Evolutionary conservation across 1,284 basidiomycete genomes (phyloP).

Genomic region (Lignosus rhinocerotis): DNA sequence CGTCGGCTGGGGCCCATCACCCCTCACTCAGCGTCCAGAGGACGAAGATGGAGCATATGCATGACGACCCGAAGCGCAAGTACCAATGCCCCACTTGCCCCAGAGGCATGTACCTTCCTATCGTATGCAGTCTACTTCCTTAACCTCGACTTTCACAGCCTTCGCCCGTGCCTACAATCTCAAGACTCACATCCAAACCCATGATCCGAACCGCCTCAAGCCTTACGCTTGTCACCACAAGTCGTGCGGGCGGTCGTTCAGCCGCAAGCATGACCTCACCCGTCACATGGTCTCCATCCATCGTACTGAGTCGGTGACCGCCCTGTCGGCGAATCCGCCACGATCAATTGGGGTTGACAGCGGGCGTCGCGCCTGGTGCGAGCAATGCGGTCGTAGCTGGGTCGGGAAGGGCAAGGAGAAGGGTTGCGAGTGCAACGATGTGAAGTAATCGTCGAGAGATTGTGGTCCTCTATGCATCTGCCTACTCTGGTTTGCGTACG

Average conservation of each 20-base stretch:
- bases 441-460: constrained; percentile 49
- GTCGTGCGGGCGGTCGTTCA: constrained; percentile 83
- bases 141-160: constrained; percentile 42
- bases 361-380: constrained; percentile 67
- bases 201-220: constrained; percentile 85
- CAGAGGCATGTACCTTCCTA: constrained; percentile 48
- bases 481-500: constrained; percentile 32
- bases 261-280: constrained; percentile 86
- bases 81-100: constrained; percentile 74
- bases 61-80: constrained; percentile 70
- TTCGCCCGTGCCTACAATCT: constrained; percentile 90
- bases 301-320: constrained; percentile 56
- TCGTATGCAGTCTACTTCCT: constrained; percentile 13
- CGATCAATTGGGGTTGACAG: constrained; percentile 58
- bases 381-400: constrained; percentile 71
- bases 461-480: constrained; percentile 6
- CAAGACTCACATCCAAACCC: constrained; percentile 89
- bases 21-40: constrained; percentile 38
- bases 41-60: constrained; percentile 39
- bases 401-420: constrained; percentile 56
- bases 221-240: constrained; percentile 82
- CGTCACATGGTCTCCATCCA: constrained; percentile 87
- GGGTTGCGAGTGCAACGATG: constrained; percentile 64
- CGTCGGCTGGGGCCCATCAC: constrained; percentile 42
- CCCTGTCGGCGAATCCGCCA: constrained; percentile 32